Evolutionary conservation across 1,139 yeast species (phyloP).

Genomic region (Kodamaea sp.): DNA sequence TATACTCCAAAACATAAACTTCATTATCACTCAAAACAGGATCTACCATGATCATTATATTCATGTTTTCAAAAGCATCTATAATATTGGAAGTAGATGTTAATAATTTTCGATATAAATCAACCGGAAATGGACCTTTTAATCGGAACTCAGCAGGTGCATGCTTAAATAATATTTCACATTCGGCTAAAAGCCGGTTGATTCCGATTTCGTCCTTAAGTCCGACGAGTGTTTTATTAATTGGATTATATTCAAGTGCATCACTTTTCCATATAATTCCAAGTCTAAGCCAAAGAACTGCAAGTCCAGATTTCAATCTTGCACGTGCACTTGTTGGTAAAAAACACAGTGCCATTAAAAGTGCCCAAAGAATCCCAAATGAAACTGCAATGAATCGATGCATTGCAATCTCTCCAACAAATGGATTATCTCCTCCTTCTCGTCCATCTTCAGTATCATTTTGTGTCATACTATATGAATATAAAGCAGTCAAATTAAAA

Average conservation of each 20-base stretch:
- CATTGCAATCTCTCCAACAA: conserved; percentile 72
- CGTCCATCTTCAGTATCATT: conserved; percentile 61
- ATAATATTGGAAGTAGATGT: conserved; percentile 60
- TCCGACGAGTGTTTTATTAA: conserved; percentile 36
- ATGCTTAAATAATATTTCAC: conserved; percentile 58
- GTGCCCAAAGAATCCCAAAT: conserved; percentile 75
- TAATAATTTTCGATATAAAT: conserved; percentile 49
- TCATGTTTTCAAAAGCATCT: conserved; percentile 72
- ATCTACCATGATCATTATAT: conserved; percentile 62
- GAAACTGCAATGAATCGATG: conserved; percentile 74
- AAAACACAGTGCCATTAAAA: conserved; percentile 57
- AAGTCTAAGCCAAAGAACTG: conserved; percentile 71
- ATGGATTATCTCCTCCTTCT: conserved; percentile 69
- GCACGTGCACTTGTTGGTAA: conserved; percentile 76
- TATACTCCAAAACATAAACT: conserved; percentile 50
- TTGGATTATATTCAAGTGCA: conserved; percentile 35
- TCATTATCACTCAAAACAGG: conserved; percentile 54
- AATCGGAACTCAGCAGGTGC: conserved; percentile 75
- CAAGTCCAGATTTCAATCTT: conserved; percentile 59
- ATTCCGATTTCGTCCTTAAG: conserved; percentile 51
- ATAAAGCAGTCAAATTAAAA: conserved; percentile 74
- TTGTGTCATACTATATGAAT: conserved; percentile 65
- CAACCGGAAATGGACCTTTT: conserved; percentile 67
- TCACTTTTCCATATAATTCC: conserved; percentile 81
- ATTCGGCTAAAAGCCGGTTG: conserved; percentile 56